Evolutionary conservation across 345 rosid species (phyloP).

Genomic region (Camelina laxa): DNA sequence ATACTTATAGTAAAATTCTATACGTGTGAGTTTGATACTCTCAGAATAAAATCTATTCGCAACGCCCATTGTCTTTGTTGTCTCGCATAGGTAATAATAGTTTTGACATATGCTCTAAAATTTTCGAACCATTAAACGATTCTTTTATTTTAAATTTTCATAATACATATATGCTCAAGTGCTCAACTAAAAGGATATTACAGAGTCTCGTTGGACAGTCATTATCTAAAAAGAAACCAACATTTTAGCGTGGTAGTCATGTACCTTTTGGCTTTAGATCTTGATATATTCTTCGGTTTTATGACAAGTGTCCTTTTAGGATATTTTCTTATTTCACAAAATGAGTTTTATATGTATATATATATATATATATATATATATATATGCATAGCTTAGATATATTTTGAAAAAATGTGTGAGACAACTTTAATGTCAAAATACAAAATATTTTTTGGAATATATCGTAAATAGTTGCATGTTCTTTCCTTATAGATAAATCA

Average conservation of each 20-base stretch:
- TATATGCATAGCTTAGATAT: neutral
- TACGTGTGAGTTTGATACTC: neutral
- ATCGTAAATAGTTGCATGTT: neutral
- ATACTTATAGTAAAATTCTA: constrained; percentile 1
- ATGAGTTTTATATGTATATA: neutral
- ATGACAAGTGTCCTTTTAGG: neutral
- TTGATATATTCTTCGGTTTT: neutral
- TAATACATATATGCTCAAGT: constrained; percentile 4
- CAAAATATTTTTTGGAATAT: neutral
- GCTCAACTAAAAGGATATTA: neutral
- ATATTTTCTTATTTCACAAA: neutral
- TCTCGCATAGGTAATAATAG: neutral
- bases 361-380: neutral
- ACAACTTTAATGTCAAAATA: neutral
- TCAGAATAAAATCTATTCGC: neutral
- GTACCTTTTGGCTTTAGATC: neutral
- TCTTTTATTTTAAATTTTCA: neutral
- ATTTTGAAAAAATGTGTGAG: neutral
- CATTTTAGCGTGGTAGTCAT: constrained; percentile 22
- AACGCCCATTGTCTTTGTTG: constrained; percentile 1
- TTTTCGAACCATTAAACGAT: constrained; percentile 3
- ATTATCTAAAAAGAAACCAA: constrained; percentile 27
- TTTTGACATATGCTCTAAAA: neutral
- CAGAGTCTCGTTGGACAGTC: constrained; percentile 21
- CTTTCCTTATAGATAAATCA: neutral